Evolutionary conservation across 1,284 basidiomycete genomes (phyloP).

Genomic region (Vanrija pseudolonga): DNA sequence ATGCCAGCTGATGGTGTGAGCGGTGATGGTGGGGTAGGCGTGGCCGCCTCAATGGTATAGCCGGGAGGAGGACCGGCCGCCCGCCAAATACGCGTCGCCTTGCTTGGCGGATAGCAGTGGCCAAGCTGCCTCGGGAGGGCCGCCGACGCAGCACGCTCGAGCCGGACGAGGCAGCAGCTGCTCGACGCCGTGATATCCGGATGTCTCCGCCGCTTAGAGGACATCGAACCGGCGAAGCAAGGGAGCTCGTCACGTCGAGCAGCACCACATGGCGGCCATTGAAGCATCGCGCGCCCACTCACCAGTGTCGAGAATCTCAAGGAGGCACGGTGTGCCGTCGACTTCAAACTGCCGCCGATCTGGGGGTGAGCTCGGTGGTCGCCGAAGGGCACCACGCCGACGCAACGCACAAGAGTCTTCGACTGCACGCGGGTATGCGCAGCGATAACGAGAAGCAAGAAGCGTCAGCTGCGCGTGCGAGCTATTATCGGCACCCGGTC

Average conservation of each 20-base stretch:
- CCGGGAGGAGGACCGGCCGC: too few species aligned
- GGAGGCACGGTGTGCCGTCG: constrained; percentile 29
- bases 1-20: constrained; percentile 25
- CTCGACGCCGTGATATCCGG: too few species aligned
- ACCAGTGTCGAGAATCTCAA: constrained; percentile 43
- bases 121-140: background rate
- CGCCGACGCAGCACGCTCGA: too few species aligned
- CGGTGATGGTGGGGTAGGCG: background rate
- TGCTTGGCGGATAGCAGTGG: too few species aligned
- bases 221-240: too few species aligned
- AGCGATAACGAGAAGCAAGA: background rate
- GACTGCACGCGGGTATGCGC: constrained; percentile 20
- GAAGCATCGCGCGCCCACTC: constrained; percentile 1
- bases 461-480: background rate
- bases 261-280: background rate
- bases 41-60: too few species aligned
- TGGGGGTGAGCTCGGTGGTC: background rate
- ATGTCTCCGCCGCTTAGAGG: too few species aligned
- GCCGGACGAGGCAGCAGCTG: too few species aligned
- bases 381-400: background rate
- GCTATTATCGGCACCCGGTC: background rate
- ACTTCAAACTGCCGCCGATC: constrained; percentile 37
- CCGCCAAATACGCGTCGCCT: too few species aligned
- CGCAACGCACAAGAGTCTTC: constrained; percentile 36
- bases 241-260: background rate